Evolutionary conservation across 2,329 filamentous ascomycete genomes (phyloP).

Genomic region (Paramyrothecium sp.): DNA sequence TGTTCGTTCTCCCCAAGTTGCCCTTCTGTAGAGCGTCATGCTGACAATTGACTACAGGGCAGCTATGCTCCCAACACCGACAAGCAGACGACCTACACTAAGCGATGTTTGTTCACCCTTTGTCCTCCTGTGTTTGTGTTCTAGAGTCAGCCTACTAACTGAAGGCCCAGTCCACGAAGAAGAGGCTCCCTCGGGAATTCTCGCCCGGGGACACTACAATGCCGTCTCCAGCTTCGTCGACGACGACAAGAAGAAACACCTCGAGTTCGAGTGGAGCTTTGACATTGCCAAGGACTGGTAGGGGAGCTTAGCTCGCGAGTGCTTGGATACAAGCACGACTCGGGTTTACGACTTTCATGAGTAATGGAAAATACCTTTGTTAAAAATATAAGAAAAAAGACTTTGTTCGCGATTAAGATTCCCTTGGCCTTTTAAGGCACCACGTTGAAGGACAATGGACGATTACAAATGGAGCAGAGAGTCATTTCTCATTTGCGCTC

Average conservation of each 20-base stretch:
- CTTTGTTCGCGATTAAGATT: not conserved
- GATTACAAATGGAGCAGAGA: not conserved
- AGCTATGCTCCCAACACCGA: conserved; percentile 93
- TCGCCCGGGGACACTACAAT: conserved; percentile 86
- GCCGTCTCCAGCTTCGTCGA: conserved; percentile 90
- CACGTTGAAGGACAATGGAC: too few relatives aligned
- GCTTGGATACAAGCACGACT: not conserved
- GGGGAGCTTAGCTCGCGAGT: conserved; percentile 3
- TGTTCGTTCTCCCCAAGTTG: conserved; percentile 51
- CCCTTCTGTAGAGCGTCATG: conserved; percentile 17
- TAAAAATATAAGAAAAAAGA: not conserved
- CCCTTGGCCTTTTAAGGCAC: not conserved
- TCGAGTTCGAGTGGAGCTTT: conserved; percentile 94
- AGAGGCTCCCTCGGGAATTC: conserved; percentile 87
- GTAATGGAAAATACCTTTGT: not conserved
- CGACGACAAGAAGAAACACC: conserved; percentile 87
- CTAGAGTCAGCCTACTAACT: not conserved
- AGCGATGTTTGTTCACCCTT: conserved; percentile 71
- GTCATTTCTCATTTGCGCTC: not conserved
- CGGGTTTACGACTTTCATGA: not conserved
- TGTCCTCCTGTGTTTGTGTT: not conserved
- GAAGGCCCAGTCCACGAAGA: conserved; percentile 72
- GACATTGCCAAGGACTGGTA: conserved; percentile 97
- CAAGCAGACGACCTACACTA: conserved; percentile 80
- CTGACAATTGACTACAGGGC: conserved; percentile 51